phyloP scores from a whole-genome alignment of 495 filamentous ascomycete genomes.

The Glutinoglossum americanum region DNA sequence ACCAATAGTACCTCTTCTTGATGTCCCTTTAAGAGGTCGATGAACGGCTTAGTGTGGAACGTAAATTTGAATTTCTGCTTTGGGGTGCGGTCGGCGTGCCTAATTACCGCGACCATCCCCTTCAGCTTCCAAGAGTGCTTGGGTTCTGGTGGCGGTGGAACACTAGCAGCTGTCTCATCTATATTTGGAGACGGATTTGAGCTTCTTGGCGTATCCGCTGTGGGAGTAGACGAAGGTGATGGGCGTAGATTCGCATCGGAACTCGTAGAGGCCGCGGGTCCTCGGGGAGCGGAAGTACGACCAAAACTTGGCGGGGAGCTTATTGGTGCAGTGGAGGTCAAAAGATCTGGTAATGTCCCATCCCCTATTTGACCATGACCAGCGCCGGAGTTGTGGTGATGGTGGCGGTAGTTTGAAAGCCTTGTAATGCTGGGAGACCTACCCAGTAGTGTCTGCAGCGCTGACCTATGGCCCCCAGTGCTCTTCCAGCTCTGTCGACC shows the following conservation, averaged over 20 bases:
- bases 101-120: slow-evolving; percentile 90
- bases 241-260: neutral
- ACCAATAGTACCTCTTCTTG: slow-evolving; percentile 91
- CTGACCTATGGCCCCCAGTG: slow-evolving; percentile 13
- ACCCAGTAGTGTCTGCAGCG: slow-evolving; percentile 27
- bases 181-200: neutral
- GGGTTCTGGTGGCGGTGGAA: slow-evolving; percentile 47
- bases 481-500: neutral
- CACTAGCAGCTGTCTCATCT: neutral
- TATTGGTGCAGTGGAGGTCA: slow-evolving; percentile 22
- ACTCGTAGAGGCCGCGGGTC: neutral
- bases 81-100: slow-evolving; percentile 89
- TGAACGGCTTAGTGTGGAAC: slow-evolving; percentile 90
- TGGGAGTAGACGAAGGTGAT: neutral
- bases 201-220: neutral
- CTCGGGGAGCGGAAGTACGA: slow-evolving; percentile 3
- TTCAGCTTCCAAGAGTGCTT: slow-evolving; percentile 97
- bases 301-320: slow-evolving; percentile 29
- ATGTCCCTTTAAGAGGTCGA: slow-evolving; percentile 80
- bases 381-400: neutral
- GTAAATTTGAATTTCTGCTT: slow-evolving; percentile 99
- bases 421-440: slow-evolving; percentile 45
- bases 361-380: slow-evolving; percentile 8
- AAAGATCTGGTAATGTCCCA: slow-evolving; percentile 21
- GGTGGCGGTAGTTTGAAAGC: slow-evolving; percentile 22